phyloP scores from a whole-genome alignment of 805 yeast species.

The Brettanomyces nanus region DNA sequence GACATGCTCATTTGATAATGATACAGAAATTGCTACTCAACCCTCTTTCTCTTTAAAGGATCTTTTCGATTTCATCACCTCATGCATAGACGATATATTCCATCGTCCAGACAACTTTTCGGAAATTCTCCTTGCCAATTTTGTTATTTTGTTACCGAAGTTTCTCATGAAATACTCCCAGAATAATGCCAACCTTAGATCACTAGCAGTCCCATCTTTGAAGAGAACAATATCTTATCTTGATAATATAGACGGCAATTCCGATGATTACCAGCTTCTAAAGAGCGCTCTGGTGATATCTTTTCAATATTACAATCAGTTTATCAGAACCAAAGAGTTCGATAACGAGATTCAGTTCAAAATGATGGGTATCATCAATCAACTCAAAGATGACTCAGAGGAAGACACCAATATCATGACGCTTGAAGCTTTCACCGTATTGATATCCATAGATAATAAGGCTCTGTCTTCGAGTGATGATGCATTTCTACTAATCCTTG shows the following conservation, averaged over 20 bases:
- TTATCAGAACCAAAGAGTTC: slow-evolving; percentile 24
- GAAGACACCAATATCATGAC: slow-evolving; percentile 76
- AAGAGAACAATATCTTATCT: slow-evolving; percentile 18
- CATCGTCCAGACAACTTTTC: slow-evolving; percentile 11
- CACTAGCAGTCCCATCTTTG: slow-evolving; percentile 19
- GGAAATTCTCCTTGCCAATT: slow-evolving; percentile 39
- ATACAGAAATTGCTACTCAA: slow-evolving; percentile 14
- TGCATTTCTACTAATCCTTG: slow-evolving; percentile 48
- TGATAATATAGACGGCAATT: slow-evolving; percentile 12
- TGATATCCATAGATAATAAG: slow-evolving; percentile 40
- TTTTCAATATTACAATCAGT: slow-evolving; percentile 35
- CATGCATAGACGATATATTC: slow-evolving; percentile 9
- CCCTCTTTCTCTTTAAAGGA: slow-evolving; percentile 17
- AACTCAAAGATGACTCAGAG: slow-evolving; percentile 51
- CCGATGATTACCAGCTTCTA: slow-evolving; percentile 16
- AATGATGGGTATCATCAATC: slow-evolving; percentile 29
- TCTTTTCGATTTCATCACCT: slow-evolving; percentile 16
- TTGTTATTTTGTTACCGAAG: slow-evolving; percentile 46
- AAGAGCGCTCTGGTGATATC: slow-evolving; percentile 38
- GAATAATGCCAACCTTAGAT: slow-evolving; percentile 21
- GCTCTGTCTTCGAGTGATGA: slow-evolving; percentile 24
- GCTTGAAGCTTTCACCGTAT: slow-evolving; percentile 58
- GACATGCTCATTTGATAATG: slow-evolving; percentile 36
- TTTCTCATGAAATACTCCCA: slow-evolving; percentile 49
- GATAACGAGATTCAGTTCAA: slow-evolving; percentile 18